These are phyloP conservation scores for Lactuca sativa DNA, from an alignment of 129 eudicot species.

Conservation along the genomic window DNA sequence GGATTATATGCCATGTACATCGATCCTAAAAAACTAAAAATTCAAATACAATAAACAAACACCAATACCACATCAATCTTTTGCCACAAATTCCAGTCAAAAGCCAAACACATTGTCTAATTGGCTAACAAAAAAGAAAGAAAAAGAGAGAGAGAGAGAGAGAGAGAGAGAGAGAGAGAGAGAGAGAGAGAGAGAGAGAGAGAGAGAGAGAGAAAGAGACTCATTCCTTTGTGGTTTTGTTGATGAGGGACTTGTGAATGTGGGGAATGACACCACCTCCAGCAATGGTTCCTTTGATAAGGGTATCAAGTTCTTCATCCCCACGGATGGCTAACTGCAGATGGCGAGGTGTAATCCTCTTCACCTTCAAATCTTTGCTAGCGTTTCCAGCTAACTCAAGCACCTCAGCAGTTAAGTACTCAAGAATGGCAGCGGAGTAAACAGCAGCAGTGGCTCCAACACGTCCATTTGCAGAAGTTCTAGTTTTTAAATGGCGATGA, in stretches of 20 bases:
- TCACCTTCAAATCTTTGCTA: conserved; percentile 85
- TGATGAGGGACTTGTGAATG: conserved; percentile 90
- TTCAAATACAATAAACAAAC: conserved; percentile 4
- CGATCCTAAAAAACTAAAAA: conserved; percentile 24
- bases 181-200: neutral
- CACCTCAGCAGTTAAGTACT: conserved; percentile 82
- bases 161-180: neutral
- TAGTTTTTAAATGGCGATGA: conserved; percentile 71
- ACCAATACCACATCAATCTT: conserved; percentile 11
- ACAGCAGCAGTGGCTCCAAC: conserved; percentile 93
- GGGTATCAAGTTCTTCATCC: conserved; percentile 84
- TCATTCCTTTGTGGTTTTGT: conserved; percentile 79
- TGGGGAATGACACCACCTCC: conserved; percentile 99
- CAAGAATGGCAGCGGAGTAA: conserved; percentile 83
- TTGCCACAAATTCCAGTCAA: conserved; percentile 6
- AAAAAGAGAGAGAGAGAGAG: neutral
- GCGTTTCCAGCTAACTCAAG: conserved; percentile 87
- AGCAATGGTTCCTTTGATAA: conserved; percentile 86
- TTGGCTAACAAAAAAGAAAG: neutral
- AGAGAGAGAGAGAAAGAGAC: neutral
- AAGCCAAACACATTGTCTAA: conserved; percentile 23
- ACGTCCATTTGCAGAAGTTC: conserved; percentile 76
- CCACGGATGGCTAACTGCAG: conserved; percentile 88
- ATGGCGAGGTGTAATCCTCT: conserved; percentile 86
- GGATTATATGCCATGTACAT: conserved; percentile 28